Evolutionary conservation across 1,284 basidiomycete species (phyloP).

Genomic region (Ganoderma multipileum): DNA sequence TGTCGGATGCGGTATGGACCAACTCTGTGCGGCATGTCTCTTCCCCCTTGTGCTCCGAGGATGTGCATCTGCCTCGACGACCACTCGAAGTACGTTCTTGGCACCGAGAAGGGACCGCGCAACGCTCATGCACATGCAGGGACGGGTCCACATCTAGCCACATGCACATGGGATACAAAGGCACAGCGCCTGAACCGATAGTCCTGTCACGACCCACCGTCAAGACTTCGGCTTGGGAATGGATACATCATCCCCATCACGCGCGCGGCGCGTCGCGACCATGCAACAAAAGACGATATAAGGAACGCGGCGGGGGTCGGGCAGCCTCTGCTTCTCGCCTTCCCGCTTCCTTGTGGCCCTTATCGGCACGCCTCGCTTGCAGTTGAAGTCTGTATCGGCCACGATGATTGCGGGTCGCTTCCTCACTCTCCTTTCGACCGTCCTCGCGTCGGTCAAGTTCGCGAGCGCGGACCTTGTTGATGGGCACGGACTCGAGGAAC

Average conservation of each 20-base stretch:
- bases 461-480: constrained; percentile 14
- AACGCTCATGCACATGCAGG: not conserved
- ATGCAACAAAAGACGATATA: not conserved
- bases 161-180: not conserved
- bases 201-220: not conserved
- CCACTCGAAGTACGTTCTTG: not conserved
- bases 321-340: not conserved
- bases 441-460: constrained; percentile 18
- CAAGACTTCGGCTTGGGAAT: constrained; percentile 2
- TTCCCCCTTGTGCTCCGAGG: not conserved
- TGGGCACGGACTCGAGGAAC: constrained; percentile 14
- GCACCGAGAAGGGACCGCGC: not conserved
- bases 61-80: not conserved
- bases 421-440: constrained; percentile 21
- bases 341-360: not conserved
- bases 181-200: not conserved
- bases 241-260: constrained; percentile 1
- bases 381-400: not conserved
- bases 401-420: constrained; percentile 27
- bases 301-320: not conserved
- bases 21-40: not conserved
- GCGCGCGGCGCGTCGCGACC: not conserved
- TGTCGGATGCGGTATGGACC: not conserved
- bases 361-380: not conserved
- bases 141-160: not conserved